A percentile compares a stretch with the other conserved stretches of the same genome.
These are phyloP conservation scores for Ligustrum vulgare DNA, from an alignment of 257 asterid species.

Conservation along the genomic window DNA sequence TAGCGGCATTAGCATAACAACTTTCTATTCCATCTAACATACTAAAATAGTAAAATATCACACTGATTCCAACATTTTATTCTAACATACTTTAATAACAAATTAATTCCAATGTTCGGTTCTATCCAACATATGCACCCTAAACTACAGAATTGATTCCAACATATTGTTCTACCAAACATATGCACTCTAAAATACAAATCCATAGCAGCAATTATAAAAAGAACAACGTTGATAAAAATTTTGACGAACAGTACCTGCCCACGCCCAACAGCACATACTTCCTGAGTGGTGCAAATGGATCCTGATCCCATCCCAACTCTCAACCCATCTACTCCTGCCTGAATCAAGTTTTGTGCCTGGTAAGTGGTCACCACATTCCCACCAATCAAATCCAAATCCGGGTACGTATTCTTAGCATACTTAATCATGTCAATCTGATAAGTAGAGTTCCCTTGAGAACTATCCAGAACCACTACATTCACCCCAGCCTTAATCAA, in stretches of 20 bases:
- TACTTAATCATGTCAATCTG: conserved; percentile 86
- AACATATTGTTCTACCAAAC: too few relatives aligned
- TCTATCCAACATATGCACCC: too few relatives aligned
- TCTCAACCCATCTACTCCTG: conserved; percentile 86
- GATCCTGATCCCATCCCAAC: conserved; percentile 99
- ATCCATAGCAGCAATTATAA: background rate
- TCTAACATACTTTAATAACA: too few relatives aligned
- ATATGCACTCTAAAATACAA: too few relatives aligned
- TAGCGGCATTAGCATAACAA: background rate
- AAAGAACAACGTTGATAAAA: background rate
- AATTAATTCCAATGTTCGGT: background rate
- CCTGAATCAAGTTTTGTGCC: conserved; percentile 83
- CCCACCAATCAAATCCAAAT: conserved; percentile 81
- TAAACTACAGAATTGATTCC: too few relatives aligned
- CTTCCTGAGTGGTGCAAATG: conserved; percentile 93
- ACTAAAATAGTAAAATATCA: too few relatives aligned
- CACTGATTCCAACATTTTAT: too few relatives aligned
- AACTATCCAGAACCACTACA: conserved; percentile 76
- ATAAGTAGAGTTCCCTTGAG: conserved; percentile 83
- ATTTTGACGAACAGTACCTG: conserved; percentile 46
- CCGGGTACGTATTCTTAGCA: conserved; percentile 62
- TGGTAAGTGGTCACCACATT: conserved; percentile 78
- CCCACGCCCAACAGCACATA: conserved; percentile 92
- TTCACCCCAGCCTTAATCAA: conserved; percentile 81
- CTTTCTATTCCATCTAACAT: background rate